These are phyloP conservation scores for Cryphonectria parasitica DNA, from an alignment of 2,329 filamentous ascomycete species.

Conservation along the genomic window DNA sequence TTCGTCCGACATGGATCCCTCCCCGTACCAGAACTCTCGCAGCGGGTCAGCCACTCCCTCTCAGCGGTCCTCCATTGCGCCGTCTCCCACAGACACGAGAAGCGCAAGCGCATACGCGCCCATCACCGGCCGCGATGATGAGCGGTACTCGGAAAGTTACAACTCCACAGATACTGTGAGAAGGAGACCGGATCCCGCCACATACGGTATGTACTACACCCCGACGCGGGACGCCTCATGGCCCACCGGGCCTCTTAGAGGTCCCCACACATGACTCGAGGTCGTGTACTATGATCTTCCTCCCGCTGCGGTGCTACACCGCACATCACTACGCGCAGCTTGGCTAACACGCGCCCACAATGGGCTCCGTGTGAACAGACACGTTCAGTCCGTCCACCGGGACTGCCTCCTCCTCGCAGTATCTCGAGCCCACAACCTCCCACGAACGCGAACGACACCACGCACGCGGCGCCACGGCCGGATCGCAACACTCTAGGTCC, in stretches of 20 bases:
- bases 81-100: conserved; percentile 57
- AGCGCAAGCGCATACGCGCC: conserved; percentile 44
- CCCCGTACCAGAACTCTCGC: conserved; percentile 37
- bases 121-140: conserved; percentile 46
- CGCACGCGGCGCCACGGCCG: conserved; percentile 46
- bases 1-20: conserved; percentile 49
- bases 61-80: conserved; percentile 37
- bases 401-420: conserved; percentile 29
- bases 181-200: conserved; percentile 54
- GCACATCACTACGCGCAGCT: conserved; percentile 13
- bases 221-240: conserved; percentile 19
- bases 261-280: background rate
- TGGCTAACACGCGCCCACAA: conserved; percentile 33
- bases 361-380: conserved; percentile 34
- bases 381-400: conserved; percentile 41
- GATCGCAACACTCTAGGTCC: conserved; percentile 41
- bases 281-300: conserved; percentile 6
- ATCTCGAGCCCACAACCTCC: conserved; percentile 30
- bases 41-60: conserved; percentile 20
- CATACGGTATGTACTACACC: conserved; percentile 56
- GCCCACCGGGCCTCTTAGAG: conserved; percentile 16
- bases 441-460: conserved; percentile 39
- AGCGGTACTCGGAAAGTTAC: conserved; percentile 53
- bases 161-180: conserved; percentile 65
- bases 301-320: conserved; percentile 1